These are phyloP conservation scores for Daedalea quercina DNA, from an alignment of 768 basidiomycete species.

Conservation along the genomic window DNA sequence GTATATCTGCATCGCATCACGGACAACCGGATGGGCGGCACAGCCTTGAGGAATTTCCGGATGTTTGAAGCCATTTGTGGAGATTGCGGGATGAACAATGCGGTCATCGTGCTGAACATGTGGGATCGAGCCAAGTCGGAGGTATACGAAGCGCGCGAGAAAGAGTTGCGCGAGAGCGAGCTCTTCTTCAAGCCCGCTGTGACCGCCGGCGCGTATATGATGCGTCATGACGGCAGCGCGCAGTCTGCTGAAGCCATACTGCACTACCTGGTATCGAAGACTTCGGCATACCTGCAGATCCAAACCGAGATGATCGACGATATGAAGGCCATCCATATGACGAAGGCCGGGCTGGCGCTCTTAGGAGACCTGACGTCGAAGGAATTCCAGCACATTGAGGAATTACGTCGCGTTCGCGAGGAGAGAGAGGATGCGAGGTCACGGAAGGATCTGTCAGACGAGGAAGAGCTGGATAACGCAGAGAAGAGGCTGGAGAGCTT, in stretches of 20 bases:
- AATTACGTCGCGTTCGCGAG: constrained; percentile 12
- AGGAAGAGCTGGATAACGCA: constrained; percentile 35
- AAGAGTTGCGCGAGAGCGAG: constrained; percentile 5
- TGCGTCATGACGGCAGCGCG: background rate
- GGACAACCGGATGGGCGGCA: constrained; percentile 17
- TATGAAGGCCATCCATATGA: constrained; percentile 9
- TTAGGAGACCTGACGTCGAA: constrained; percentile 7
- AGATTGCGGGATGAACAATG: constrained; percentile 8
- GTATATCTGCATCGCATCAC: constrained; percentile 25
- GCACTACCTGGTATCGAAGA: constrained; percentile 4
- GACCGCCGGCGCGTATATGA: constrained; percentile 4
- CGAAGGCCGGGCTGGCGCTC: constrained; percentile 9
- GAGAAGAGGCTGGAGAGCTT: constrained; percentile 16
- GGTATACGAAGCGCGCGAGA: constrained; percentile 4
- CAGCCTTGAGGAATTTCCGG: constrained; percentile 7
- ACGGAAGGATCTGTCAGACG: constrained; percentile 23
- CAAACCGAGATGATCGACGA: constrained; percentile 17
- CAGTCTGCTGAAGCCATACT: background rate
- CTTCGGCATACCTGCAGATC: constrained; percentile 16
- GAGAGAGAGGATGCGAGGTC: constrained; percentile 14
- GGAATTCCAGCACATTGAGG: constrained; percentile 5
- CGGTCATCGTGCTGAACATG: constrained; percentile 14
- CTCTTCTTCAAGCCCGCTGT: constrained; percentile 14
- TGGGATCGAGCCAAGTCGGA: constrained; percentile 7
- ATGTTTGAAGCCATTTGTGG: constrained; percentile 16